A percentile compares a stretch with the other conserved stretches of the same genome.
phyloP scores from a whole-genome alignment of 129 eudicot genomes.

The Erigeron canadensis region DNA sequence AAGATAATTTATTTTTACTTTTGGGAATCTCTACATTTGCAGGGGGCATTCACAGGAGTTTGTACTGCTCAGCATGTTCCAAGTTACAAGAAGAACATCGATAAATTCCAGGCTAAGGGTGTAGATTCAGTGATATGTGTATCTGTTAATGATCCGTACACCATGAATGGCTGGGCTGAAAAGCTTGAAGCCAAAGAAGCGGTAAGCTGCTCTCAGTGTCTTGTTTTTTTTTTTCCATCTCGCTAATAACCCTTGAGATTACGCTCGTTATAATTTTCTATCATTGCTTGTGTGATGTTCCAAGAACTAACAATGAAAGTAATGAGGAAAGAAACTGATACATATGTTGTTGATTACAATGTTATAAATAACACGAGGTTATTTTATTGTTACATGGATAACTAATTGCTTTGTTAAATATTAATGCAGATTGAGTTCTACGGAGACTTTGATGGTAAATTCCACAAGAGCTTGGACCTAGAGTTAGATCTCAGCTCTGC shows the following conservation, averaged over 20 bases:
- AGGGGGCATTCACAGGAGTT: conserved; percentile 99
- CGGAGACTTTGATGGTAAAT: conserved; percentile 95
- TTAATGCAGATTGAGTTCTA: conserved; percentile 72
- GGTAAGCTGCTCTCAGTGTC: conserved; percentile 47
- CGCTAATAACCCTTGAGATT: background rate
- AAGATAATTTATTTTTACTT: background rate
- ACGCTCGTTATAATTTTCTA: background rate
- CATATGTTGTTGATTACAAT: background rate
- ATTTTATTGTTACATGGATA: background rate
- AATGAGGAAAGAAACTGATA: background rate
- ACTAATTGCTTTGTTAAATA: conserved; percentile 3
- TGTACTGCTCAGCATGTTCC: conserved; percentile 96
- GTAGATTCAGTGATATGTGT: conserved; percentile 90
- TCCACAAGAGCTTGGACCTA: conserved; percentile 85
- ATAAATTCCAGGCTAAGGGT: conserved; percentile 83
- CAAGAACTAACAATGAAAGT: background rate
- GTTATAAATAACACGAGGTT: background rate
- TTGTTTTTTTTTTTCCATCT: conserved; percentile 12
- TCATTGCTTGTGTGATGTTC: background rate
- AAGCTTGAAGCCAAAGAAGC: conserved; percentile 88
- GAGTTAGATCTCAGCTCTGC: conserved; percentile 78
- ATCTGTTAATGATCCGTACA: conserved; percentile 90
- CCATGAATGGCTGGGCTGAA: conserved; percentile 97
- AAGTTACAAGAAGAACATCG: conserved; percentile 90
- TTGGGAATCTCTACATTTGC: background rate